These are phyloP conservation scores for Aspergillus ellipticus DNA, from an alignment of 495 filamentous ascomycete species.

Conservation along the genomic window DNA sequence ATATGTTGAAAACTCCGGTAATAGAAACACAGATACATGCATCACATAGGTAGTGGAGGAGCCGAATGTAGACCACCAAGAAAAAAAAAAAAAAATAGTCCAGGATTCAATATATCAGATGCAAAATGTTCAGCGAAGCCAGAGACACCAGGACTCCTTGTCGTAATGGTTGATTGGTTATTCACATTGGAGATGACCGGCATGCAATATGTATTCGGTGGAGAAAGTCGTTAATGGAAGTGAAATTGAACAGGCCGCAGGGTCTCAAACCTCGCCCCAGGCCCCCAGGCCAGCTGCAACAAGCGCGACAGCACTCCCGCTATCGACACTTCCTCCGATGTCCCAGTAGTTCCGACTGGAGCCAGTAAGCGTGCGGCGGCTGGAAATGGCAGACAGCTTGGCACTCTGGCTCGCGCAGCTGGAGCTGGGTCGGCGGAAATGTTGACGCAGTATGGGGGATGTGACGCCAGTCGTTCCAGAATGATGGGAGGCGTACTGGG, in stretches of 20 bases:
- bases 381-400: conserved; percentile 56
- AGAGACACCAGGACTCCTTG: not conserved
- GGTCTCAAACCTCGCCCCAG: conserved; percentile 64
- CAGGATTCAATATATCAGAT: not conserved
- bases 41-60: not conserved
- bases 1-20: no score
- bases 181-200: conserved; percentile 9
- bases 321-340: conserved; percentile 73
- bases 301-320: conserved; percentile 62
- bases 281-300: conserved; percentile 61
- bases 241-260: not conserved
- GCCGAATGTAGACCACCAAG: not conserved
- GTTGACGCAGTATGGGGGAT: conserved; percentile 35
- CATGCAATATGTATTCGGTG: conserved; percentile 10
- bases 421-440: conserved; percentile 52
- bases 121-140: not conserved
- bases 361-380: conserved; percentile 46
- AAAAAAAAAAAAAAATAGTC: not conserved
- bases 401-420: conserved; percentile 82
- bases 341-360: conserved; percentile 85
- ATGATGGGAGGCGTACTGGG: conserved; percentile 42
- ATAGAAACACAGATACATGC: not conserved
- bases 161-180: not conserved
- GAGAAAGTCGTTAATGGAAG: not conserved
- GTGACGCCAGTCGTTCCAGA: conserved; percentile 42